Evolutionary conservation across 83 land plant species (phyloP).

Genomic region (Picea abies): DNA sequence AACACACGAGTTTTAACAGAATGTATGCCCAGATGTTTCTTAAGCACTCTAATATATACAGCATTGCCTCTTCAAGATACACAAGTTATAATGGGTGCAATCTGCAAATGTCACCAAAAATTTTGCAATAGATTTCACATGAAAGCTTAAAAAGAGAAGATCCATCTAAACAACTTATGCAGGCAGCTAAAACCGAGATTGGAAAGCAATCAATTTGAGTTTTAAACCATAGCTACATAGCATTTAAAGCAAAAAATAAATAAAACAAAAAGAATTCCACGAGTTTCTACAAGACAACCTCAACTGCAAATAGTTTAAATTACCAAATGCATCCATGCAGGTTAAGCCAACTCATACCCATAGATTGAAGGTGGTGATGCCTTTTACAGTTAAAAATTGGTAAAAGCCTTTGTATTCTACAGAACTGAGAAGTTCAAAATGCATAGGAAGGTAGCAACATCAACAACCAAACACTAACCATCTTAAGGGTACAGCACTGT

Average conservation of each 20-base stretch:
- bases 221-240: neutral
- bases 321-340: neutral
- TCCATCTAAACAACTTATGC: neutral
- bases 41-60: neutral
- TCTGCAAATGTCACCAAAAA: neutral
- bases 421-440: neutral
- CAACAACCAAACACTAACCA: neutral
- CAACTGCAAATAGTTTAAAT: neutral
- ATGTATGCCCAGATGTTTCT: neutral
- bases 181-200: neutral
- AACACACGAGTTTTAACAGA: neutral
- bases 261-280: too few relatives aligned
- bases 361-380: neutral
- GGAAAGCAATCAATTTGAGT: neutral
- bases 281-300: neutral
- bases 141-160: neutral
- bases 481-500: too few relatives aligned
- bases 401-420: neutral
- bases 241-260: neutral
- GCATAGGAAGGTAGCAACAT: neutral
- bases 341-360: neutral
- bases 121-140: neutral
- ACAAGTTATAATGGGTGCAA: neutral
- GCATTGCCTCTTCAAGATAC: neutral
- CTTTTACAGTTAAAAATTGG: neutral